These are phyloP conservation scores for Rhizomucor miehei DNA, from an alignment of 371 early-diverging fungal species.

Conservation along the genomic window DNA sequence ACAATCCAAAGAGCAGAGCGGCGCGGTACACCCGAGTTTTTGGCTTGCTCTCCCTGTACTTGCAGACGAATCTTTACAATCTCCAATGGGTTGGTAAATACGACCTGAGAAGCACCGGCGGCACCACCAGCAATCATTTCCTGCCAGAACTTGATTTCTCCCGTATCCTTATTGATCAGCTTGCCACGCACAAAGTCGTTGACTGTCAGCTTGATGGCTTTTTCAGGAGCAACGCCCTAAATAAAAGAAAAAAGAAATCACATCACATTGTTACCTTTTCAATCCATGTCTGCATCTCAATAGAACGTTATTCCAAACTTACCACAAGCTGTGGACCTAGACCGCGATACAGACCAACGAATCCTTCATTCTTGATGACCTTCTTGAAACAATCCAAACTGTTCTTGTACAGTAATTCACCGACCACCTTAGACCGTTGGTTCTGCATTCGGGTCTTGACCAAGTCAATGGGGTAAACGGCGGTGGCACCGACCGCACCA, in stretches of 20 bases:
- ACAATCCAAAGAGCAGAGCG: conserved; percentile 88
- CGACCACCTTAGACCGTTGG: conserved; percentile 90
- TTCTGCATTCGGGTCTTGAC: conserved; percentile 99
- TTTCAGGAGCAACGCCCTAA: conserved; percentile 94
- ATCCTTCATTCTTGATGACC: conserved; percentile 91
- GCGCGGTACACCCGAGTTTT: conserved; percentile 55
- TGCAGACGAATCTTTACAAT: conserved; percentile 98
- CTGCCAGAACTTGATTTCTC: conserved; percentile 71
- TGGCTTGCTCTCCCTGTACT: conserved; percentile 78
- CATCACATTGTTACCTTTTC: neutral
- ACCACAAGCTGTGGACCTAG: conserved; percentile 95
- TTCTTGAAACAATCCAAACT: conserved; percentile 92
- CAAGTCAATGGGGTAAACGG: conserved; percentile 96
- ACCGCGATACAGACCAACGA: conserved; percentile 90
- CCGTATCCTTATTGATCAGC: conserved; percentile 63
- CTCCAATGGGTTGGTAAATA: conserved; percentile 95
- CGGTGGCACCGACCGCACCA: conserved; percentile 92
- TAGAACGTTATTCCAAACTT: too few species aligned
- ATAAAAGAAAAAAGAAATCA: too few species aligned
- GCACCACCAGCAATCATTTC: conserved; percentile 88
- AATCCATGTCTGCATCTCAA: neutral
- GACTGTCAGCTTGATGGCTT: conserved; percentile 97
- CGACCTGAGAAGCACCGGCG: conserved; percentile 94
- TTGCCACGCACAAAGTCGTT: conserved; percentile 90
- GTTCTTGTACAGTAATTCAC: conserved; percentile 92